These are phyloP conservation scores for Diaporthe citriasiana DNA, from an alignment of 2,329 filamentous ascomycete genomes.

Conservation along the genomic window DNA sequence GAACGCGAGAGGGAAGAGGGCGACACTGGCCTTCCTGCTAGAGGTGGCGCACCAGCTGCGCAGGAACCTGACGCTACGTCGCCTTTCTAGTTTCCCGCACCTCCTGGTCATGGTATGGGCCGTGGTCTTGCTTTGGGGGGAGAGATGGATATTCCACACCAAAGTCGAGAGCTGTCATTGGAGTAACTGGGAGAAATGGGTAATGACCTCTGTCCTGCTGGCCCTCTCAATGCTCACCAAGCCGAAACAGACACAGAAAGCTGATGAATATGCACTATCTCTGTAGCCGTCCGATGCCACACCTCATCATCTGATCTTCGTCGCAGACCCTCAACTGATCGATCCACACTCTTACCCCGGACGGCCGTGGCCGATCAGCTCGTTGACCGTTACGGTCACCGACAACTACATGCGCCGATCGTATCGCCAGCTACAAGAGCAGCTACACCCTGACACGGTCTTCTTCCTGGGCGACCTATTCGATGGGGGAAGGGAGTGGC, in stretches of 20 bases:
- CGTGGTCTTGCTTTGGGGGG: constrained; percentile 84
- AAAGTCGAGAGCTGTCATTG: constrained; percentile 82
- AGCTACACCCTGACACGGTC: constrained; percentile 86
- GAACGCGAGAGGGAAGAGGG: constrained; percentile 56
- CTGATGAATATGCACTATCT: constrained; percentile 23
- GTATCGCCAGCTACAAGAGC: constrained; percentile 82
- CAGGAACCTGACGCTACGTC: constrained; percentile 63
- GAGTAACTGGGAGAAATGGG: constrained; percentile 94
- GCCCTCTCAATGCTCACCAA: not conserved
- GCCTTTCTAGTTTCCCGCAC: constrained; percentile 75
- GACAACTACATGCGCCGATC: constrained; percentile 91
- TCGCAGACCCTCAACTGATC: constrained; percentile 92
- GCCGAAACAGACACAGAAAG: not conserved
- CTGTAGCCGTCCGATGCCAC: constrained; percentile 79
- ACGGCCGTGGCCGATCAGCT: constrained; percentile 72
- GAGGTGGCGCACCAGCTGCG: constrained; percentile 52
- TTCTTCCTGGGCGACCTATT: constrained; percentile 96
- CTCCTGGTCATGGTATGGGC: constrained; percentile 81
- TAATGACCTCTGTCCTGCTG: constrained; percentile 58
- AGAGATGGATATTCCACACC: constrained; percentile 81
- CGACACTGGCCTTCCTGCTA: constrained; percentile 51
- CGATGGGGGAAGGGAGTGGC: constrained; percentile 96
- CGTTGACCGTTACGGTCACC: constrained; percentile 73
- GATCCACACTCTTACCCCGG: constrained; percentile 96
- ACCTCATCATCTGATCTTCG: constrained; percentile 86